Evolutionary conservation across 1,139 yeast species (phyloP), one percentile per base, ranked within the genome.

Genomic region (Hansenula lynferdii): DNA sequence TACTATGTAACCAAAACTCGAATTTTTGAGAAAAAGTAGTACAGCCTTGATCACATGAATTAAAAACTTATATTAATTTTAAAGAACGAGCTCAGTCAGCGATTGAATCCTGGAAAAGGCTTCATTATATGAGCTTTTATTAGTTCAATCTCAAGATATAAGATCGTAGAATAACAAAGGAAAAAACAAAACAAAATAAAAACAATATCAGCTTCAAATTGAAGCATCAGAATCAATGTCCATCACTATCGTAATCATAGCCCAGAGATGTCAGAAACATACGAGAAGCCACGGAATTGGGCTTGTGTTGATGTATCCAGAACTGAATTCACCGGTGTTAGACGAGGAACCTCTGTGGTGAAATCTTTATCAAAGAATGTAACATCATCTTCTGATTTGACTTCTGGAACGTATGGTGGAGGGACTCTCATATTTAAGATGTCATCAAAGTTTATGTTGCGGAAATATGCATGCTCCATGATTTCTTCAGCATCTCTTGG

Each of bases 221-320:
- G n/a, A n/a, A n/a, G n/a, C n/a, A n/a, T n/a, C n/a, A n/a, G n/a
- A n/a, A n/a, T 15, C 28, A 12, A 26, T 15, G 12, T n/a, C 14
- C 28, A 8, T 9, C 18, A 5, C n/a, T 17, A 16, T 28, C 19
- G 6, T 14, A n/a, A 8, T 31, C 28, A 31, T 12, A 31, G 17
- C 3, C 51, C 56, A 1, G 50, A 42, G 2, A 39, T 85, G 31
- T 84, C 95, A 31, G 86, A 78, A 56, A 87, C 78, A 60, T 87
- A 92, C 2, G 97, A 86, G 64, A 92, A 92, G 5, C 98, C 98
- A 55, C 97, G 79, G 73, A 92, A 92, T 66, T 87, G 95, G 56
- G 92, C 97, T 69, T 92, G 98, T 80, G 85, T 84, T 31, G 81
- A 80, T 1, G 94, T 79, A 14, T 95, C 84, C 58, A 92, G 71